These are phyloP conservation scores for Passiflora organensis DNA, from an alignment of 345 rosid genomes.

Conservation along the genomic window DNA sequence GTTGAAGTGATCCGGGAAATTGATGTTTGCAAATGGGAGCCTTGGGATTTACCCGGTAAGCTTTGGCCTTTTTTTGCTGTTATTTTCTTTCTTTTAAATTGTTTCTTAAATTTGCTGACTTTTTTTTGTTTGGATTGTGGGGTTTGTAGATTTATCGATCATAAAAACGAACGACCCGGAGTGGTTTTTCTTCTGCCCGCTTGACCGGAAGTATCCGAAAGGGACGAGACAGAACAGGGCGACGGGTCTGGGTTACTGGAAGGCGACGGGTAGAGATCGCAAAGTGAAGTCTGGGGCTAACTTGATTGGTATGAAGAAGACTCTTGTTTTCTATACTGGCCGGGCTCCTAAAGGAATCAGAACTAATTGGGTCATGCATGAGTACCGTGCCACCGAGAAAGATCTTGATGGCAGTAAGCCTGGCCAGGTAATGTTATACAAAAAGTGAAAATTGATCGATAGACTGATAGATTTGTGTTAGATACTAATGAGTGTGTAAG, in stretches of 20 bases:
- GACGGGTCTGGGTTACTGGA: constrained; percentile 79
- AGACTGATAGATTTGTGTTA: no score
- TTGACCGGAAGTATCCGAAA: constrained; percentile 81
- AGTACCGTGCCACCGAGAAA: constrained; percentile 63
- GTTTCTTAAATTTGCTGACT: background rate
- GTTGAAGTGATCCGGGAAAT: constrained; percentile 64
- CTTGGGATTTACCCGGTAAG: constrained; percentile 97
- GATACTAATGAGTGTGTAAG: no score
- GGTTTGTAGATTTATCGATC: constrained; percentile 49
- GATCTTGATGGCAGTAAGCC: constrained; percentile 73
- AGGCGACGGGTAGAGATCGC: constrained; percentile 90
- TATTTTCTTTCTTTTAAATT: background rate
- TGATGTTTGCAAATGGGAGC: constrained; percentile 90
- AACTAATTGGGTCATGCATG: constrained; percentile 91
- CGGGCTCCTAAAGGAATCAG: constrained; percentile 75
- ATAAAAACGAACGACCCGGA: constrained; percentile 57
- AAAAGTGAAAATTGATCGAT: no score
- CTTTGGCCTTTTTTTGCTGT: no score
- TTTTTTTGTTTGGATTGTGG: background rate
- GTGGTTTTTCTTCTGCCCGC: constrained; percentile 96
- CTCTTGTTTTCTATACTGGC: constrained; percentile 79
- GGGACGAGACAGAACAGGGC: constrained; percentile 83
- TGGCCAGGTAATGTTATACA: constrained; percentile 96
- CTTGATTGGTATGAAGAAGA: constrained; percentile 83
- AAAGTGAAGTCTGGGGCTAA: constrained; percentile 45